Evolutionary conservation across 768 basidiomycete species (phyloP).

Genomic region (Daedaleopsis nitida): DNA sequence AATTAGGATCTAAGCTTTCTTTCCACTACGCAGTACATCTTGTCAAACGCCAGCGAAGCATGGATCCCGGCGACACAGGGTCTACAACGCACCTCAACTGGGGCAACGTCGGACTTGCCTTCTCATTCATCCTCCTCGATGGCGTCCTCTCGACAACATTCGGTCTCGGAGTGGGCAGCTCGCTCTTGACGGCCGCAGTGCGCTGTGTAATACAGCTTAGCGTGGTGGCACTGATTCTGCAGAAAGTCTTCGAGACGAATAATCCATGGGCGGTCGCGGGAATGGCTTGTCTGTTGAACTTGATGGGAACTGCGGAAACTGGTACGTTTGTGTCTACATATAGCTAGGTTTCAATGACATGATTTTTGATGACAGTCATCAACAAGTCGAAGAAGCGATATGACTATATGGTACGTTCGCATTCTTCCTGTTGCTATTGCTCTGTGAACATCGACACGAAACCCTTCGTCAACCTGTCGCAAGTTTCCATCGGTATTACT

Average conservation of each 20-base stretch:
- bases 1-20: too few species aligned
- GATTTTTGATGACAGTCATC: constrained; percentile 57
- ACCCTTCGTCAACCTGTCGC: not conserved
- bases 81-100: constrained; percentile 49
- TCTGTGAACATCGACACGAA: not conserved
- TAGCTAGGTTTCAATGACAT: not conserved
- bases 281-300: constrained; percentile 75
- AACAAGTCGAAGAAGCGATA: constrained; percentile 80
- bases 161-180: constrained; percentile 67
- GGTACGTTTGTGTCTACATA: constrained; percentile 44
- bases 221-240: constrained; percentile 68
- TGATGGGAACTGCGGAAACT: constrained; percentile 77
- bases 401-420: constrained; percentile 61
- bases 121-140: constrained; percentile 77
- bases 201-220: constrained; percentile 81
- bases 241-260: constrained; percentile 74
- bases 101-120: constrained; percentile 75
- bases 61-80: constrained; percentile 23
- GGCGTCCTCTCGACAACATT: constrained; percentile 63
- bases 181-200: constrained; percentile 67
- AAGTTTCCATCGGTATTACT: constrained; percentile 69
- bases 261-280: constrained; percentile 74
- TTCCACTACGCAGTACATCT: too few species aligned
- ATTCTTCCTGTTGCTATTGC: not conserved
- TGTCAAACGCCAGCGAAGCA: not conserved